Percentiles rank a stretch among this genome's conserved stretches.
Evolutionary conservation across 2,329 filamentous ascomycete genomes (phyloP).

Genomic region (Fonsecaea pedrosoi): DNA sequence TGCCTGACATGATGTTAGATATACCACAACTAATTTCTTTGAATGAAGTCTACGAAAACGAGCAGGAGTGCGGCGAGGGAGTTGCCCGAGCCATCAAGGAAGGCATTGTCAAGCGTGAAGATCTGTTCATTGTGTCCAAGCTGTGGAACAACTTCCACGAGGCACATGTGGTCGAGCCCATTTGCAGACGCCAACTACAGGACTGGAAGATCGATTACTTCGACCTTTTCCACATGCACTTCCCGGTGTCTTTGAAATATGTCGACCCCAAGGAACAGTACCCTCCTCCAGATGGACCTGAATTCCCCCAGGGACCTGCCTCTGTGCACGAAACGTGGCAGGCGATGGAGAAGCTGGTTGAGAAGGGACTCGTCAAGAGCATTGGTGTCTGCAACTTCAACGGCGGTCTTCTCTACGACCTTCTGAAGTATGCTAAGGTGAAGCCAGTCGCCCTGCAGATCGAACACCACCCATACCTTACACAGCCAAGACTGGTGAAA

Average conservation of each 20-base stretch:
- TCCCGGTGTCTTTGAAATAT: slow-evolving; percentile 44
- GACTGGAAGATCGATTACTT: slow-evolving; percentile 70
- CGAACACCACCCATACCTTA: slow-evolving; percentile 44
- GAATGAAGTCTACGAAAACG: slow-evolving; percentile 43
- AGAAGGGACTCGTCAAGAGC: slow-evolving; percentile 64
- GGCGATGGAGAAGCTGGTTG: slow-evolving; percentile 63
- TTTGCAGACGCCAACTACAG: slow-evolving; percentile 62
- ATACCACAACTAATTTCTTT: neutral
- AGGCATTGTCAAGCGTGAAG: slow-evolving; percentile 45
- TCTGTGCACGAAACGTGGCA: slow-evolving; percentile 66
- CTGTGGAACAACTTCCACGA: slow-evolving; percentile 48
- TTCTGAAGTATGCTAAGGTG: slow-evolving; percentile 47
- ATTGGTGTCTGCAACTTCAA: slow-evolving; percentile 76
- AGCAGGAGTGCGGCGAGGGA: slow-evolving; percentile 53
- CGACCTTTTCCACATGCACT: slow-evolving; percentile 66
- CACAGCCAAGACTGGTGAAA: slow-evolving; percentile 40
- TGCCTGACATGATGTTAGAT: neutral
- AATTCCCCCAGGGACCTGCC: too few relatives aligned
- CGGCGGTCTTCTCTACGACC: slow-evolving; percentile 49
- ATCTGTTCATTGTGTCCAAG: slow-evolving; percentile 50
- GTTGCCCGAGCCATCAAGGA: slow-evolving; percentile 42
- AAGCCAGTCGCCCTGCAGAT: slow-evolving; percentile 41
- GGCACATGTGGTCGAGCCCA: slow-evolving; percentile 46
- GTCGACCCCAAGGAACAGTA: slow-evolving; percentile 28
- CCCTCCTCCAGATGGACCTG: too few relatives aligned